Conservation (phyloP, 1,284 basidiomycete species). For the Ceratorhiza oryzae-sativae region DNA sequence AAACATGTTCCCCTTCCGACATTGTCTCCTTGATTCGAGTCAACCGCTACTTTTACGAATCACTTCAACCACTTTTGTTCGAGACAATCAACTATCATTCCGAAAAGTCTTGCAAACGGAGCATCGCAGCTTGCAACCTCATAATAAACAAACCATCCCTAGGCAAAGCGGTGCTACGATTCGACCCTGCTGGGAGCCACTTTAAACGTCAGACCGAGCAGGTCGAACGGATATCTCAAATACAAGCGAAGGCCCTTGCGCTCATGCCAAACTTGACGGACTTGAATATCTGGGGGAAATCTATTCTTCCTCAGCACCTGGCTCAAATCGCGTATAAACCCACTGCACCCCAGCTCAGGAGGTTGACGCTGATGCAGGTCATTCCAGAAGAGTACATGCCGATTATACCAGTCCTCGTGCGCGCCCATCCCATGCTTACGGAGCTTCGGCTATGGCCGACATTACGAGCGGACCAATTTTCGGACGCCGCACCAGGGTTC, state of each 20-base stretch:
- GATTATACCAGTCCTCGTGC: conserved; percentile 26
- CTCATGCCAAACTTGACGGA: conserved; percentile 29
- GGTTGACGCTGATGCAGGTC: conserved; percentile 36
- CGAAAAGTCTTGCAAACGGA: conserved; percentile 29
- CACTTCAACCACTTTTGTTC: conserved; percentile 32
- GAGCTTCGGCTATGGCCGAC: conserved; percentile 34
- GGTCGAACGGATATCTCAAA: not conserved
- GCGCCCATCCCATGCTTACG: conserved; percentile 24
- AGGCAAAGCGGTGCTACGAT: conserved; percentile 28
- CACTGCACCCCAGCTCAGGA: not conserved
- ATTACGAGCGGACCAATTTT: conserved; percentile 32
- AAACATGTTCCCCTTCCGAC: conserved; percentile 8
- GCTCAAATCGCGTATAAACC: conserved; percentile 6
- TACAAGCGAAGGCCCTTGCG: conserved; percentile 19
- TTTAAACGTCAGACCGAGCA: conserved; percentile 4
- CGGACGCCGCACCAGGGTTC: conserved; percentile 21
- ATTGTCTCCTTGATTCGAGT: conserved; percentile 30
- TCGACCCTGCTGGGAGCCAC: conserved; percentile 31
- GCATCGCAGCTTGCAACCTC: conserved; percentile 19
- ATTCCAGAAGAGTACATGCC: conserved; percentile 30
- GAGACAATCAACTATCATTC: conserved; percentile 38
- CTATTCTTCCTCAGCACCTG: conserved; percentile 21
- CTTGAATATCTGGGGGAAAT: conserved; percentile 32
- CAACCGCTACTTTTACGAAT: conserved; percentile 25
- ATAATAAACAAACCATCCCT: conserved; percentile 18